Evolutionary conservation across 129 eudicot genomes (phyloP).

Genomic region (sunflower (Helianthus annuus)): DNA sequence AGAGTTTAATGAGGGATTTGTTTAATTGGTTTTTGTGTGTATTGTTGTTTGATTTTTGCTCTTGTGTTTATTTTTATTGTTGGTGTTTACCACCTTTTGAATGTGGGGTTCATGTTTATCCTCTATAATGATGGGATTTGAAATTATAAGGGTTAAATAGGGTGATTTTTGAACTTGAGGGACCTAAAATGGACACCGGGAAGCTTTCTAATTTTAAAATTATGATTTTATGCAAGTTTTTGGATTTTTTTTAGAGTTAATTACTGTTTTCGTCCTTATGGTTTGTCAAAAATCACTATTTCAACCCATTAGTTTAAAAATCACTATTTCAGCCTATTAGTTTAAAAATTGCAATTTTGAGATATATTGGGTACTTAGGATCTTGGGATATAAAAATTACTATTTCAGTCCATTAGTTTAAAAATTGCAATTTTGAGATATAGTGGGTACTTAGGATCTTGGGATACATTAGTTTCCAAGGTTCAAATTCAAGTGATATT

Average conservation of each 20-base stretch:
- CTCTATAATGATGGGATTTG: not conserved
- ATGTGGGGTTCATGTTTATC: slow-evolving; percentile 64
- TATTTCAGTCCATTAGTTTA: no score
- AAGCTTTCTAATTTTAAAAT: not conserved
- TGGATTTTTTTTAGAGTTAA: not conserved
- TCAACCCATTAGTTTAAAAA: no score
- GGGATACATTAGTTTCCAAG: no score
- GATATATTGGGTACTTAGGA: no score
- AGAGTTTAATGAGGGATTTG: slow-evolving; percentile 15
- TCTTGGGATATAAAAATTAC: no score
- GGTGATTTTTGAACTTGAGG: not conserved
- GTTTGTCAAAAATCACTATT: no score
- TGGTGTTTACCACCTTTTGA: slow-evolving; percentile 24
- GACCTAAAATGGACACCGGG: not conserved
- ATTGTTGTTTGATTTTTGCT: slow-evolving; percentile 12
- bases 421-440: no score
- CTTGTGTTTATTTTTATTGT: slow-evolving; percentile 19
- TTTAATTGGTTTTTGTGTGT: slow-evolving; percentile 10
- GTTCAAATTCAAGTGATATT: no score
- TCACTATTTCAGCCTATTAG: no score
- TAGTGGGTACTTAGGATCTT: no score
- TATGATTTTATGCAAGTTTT: not conserved
- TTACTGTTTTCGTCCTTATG: no score
- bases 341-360: no score
- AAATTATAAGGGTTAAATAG: not conserved